Evolutionary conservation across 805 yeast genomes (phyloP).

Genomic region (Metahyphopichia silvanorum): DNA sequence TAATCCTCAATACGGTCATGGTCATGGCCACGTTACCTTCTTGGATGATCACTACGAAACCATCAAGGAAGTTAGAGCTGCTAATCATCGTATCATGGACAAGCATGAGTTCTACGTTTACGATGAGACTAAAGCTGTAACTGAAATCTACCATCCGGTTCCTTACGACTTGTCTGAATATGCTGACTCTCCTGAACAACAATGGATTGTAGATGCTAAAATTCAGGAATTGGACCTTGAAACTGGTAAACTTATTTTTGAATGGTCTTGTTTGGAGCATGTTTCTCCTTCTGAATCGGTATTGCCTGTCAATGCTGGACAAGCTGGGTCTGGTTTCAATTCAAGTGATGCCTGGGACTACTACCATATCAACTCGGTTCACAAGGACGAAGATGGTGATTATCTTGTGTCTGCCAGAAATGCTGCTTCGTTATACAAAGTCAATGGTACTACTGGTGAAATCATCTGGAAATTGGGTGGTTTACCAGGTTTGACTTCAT

Average conservation of each 20-base stretch:
- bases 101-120: slow-evolving; percentile 35
- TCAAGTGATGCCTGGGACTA: slow-evolving; percentile 37
- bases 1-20: slow-evolving; percentile 22
- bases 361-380: slow-evolving; percentile 38
- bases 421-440: slow-evolving; percentile 29
- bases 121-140: slow-evolving; percentile 25
- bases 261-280: slow-evolving; percentile 32
- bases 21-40: slow-evolving; percentile 30
- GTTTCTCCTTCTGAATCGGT: slow-evolving; percentile 29
- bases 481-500: slow-evolving; percentile 13
- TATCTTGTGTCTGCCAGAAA: slow-evolving; percentile 34
- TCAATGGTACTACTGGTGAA: slow-evolving; percentile 32
- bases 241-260: slow-evolving; percentile 33
- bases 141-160: slow-evolving; percentile 31
- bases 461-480: slow-evolving; percentile 33
- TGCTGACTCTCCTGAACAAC: slow-evolving; percentile 21
- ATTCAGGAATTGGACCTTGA: slow-evolving; percentile 33
- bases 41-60: slow-evolving; percentile 25
- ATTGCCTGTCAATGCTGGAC: slow-evolving; percentile 24
- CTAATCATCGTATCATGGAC: slow-evolving; percentile 28
- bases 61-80: slow-evolving; percentile 29
- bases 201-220: slow-evolving; percentile 32
- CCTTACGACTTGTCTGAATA: slow-evolving; percentile 23
- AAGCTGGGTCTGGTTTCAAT: slow-evolving; percentile 31
- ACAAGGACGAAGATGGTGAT: slow-evolving; percentile 30